Conservation (phyloP, 768 basidiomycete genomes). For the Hydnum rufescens region DNA sequence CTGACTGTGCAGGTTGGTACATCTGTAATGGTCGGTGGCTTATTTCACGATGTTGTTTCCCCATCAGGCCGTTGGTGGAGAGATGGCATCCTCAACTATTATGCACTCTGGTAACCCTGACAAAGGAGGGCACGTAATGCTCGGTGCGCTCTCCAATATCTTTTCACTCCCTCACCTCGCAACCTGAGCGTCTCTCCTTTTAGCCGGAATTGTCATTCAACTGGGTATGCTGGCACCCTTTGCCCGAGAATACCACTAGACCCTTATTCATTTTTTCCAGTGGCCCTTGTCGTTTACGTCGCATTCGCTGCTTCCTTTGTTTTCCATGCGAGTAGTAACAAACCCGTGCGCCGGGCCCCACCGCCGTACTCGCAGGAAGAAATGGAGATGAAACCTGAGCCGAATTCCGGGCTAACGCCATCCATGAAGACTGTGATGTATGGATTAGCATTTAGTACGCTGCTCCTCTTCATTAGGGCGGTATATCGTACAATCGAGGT, state of each 20-base stretch:
- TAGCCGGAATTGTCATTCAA: constrained; percentile 39
- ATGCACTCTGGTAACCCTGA: constrained; percentile 16
- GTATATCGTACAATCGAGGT: constrained; percentile 11
- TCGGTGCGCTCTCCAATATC: no score
- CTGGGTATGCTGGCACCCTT: constrained; percentile 19
- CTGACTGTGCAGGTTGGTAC: constrained; percentile 40
- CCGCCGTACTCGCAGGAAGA: no score
- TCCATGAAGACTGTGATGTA: constrained; percentile 12
- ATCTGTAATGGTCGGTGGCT: no score
- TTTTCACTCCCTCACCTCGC: no score
- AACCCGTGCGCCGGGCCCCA: no score
- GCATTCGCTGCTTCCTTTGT: constrained; percentile 26
- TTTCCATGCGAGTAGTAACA: background rate
- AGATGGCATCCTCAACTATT: constrained; percentile 35
- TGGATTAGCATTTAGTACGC: constrained; percentile 14
- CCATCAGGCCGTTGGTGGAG: constrained; percentile 18
- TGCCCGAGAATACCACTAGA: background rate
- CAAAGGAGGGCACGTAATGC: no score
- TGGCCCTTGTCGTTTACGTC: constrained; percentile 13
- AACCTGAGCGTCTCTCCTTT: no score
- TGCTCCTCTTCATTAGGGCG: constrained; percentile 30
- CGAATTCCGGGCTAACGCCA: no score
- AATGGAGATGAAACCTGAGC: no score
- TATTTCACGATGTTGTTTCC: no score
- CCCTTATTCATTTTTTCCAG: background rate